These are phyloP conservation scores for Podospora pseudoanserina DNA, from an alignment of 495 filamentous ascomycete species.

Conservation along the genomic window DNA sequence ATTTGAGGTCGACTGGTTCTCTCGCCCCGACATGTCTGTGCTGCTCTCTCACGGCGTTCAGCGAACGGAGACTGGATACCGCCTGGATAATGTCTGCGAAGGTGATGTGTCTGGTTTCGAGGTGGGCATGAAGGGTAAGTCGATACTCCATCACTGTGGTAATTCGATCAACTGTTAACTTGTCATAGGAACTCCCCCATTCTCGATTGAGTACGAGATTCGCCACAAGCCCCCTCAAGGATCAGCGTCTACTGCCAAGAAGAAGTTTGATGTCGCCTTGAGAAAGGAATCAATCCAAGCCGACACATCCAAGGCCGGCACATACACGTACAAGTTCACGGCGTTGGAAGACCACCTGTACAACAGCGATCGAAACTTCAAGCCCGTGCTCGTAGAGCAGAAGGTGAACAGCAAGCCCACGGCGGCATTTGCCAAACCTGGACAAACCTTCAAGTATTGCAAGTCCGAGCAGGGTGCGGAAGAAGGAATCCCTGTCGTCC, in stretches of 20 bases:
- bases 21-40: constrained; percentile 68
- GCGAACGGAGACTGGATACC: constrained; percentile 46
- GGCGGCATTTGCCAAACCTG: constrained; percentile 76
- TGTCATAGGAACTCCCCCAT: constrained; percentile 67
- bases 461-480: constrained; percentile 74
- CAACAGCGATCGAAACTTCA: constrained; percentile 63
- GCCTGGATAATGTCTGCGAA: constrained; percentile 84
- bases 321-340: constrained; percentile 81
- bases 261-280: constrained; percentile 67
- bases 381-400: constrained; percentile 69
- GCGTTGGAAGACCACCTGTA: constrained; percentile 80
- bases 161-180: constrained; percentile 9
- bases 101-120: constrained; percentile 89
- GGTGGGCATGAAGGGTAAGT: constrained; percentile 67
- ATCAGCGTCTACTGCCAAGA: constrained; percentile 55
- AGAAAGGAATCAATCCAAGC: constrained; percentile 70
- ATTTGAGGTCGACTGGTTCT: constrained; percentile 81
- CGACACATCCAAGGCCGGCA: constrained; percentile 77
- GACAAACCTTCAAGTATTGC: constrained; percentile 94
- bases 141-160: neutral
- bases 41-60: constrained; percentile 57
- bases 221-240: constrained; percentile 62
- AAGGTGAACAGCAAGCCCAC: constrained; percentile 75
- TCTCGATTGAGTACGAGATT: constrained; percentile 75
- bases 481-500: constrained; percentile 78